Percentiles rank a stretch among this genome's conserved stretches.
phyloP scores from a whole-genome alignment of 345 rosid species.

The Brassica juncea region DNA sequence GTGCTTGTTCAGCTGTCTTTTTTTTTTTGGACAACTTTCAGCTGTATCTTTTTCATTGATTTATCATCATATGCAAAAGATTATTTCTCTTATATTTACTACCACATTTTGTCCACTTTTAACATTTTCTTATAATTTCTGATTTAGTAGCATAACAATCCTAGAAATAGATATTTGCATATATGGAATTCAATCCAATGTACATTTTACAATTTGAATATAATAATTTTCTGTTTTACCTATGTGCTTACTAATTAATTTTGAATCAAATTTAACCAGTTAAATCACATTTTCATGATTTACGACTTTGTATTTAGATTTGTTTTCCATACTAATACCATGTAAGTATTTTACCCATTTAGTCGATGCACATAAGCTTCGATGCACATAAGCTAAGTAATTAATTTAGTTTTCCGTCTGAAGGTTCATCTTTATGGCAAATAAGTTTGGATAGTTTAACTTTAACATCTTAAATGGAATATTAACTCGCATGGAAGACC shows the following conservation, averaged over 20 bases:
- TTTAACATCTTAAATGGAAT: not conserved
- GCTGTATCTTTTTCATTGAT: too few species aligned
- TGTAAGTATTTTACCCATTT: not conserved
- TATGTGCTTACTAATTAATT: not conserved
- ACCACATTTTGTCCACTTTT: not conserved
- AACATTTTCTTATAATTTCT: not conserved
- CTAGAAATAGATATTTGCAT: not conserved
- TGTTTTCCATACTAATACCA: constrained; percentile 15
- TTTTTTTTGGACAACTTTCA: too few species aligned
- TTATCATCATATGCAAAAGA: not conserved
- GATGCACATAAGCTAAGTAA: not conserved
- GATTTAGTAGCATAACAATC: not conserved
- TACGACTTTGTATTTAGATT: constrained; percentile 9
- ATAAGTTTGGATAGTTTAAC: not conserved
- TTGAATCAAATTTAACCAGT: not conserved
- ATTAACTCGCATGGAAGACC: constrained; percentile 1
- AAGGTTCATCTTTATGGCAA: not conserved
- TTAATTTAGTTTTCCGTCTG: not conserved
- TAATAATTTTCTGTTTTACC: not conserved
- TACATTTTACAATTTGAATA: not conserved
- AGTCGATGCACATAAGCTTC: not conserved
- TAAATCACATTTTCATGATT: not conserved
- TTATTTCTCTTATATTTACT: not conserved
- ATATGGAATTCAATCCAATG: not conserved
- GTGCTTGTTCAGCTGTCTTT: too few species aligned